A percentile compares a stretch with the other conserved stretches of the same genome.
Evolutionary conservation across 1,284 basidiomycete genomes (phyloP).

Genomic region (Microbotryomycetes sp.): DNA sequence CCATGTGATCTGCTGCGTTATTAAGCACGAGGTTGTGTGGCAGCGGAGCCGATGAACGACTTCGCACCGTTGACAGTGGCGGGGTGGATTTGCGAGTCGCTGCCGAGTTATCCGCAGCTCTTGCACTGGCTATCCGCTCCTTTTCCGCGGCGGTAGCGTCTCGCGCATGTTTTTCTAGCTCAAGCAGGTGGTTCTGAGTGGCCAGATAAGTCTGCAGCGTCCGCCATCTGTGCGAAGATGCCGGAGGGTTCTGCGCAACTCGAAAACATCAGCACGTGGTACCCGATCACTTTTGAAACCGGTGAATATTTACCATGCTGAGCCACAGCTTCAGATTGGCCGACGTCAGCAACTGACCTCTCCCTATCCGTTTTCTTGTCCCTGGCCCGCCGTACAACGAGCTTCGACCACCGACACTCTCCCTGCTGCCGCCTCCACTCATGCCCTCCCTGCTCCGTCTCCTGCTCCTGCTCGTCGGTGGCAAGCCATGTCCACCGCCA

Average conservation of each 20-base stretch:
- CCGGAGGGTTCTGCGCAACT: conserved; percentile 46
- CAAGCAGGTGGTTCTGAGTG: conserved; percentile 47
- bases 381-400: conserved; percentile 43
- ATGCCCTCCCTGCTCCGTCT: conserved; percentile 33
- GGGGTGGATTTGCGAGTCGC: conserved; percentile 11
- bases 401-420: conserved; percentile 34
- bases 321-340: conserved; percentile 71
- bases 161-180: conserved; percentile 43
- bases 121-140: conserved; percentile 30
- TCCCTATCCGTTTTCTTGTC: conserved; percentile 41
- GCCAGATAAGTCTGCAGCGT: conserved; percentile 49
- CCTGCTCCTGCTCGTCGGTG: conserved; percentile 14
- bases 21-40: conserved; percentile 81
- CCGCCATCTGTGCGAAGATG: conserved; percentile 49
- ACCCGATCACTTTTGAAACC: neutral
- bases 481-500: conserved; percentile 22
- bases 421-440: conserved; percentile 27
- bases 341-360: conserved; percentile 42
- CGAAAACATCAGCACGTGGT: too few relatives aligned
- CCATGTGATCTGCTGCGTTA: conserved; percentile 70
- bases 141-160: conserved; percentile 19
- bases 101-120: conserved; percentile 31
- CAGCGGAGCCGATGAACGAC: conserved; percentile 65
- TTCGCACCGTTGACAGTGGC: conserved; percentile 11
- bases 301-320: conserved; percentile 59